Evolutionary conservation across 177 flowering plant genomes (phyloP).

Genomic region (Vitis hybrid): DNA sequence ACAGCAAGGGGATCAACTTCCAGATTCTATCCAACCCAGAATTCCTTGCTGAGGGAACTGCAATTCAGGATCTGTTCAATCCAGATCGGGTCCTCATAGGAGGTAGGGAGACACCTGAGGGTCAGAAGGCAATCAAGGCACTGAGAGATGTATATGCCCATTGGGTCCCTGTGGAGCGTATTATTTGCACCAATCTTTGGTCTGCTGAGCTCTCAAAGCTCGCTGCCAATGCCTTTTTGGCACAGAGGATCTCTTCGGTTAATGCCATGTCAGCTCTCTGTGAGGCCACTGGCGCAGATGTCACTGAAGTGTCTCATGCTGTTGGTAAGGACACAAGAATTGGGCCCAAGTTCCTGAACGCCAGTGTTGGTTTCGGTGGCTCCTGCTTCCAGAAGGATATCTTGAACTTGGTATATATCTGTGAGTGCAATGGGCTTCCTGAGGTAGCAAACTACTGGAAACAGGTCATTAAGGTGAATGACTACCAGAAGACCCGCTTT

Average conservation of each 20-base stretch:
- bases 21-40: constrained; percentile 86
- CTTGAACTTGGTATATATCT: constrained; percentile 78
- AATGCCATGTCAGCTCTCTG: constrained; percentile 94
- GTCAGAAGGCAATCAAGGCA: constrained; percentile 61
- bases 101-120: constrained; percentile 82
- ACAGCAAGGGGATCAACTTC: constrained; percentile 72
- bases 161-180: constrained; percentile 78
- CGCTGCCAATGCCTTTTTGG: constrained; percentile 88
- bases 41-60: constrained; percentile 91
- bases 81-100: constrained; percentile 90
- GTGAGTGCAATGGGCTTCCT: constrained; percentile 86
- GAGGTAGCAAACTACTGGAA: constrained; percentile 89
- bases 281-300: constrained; percentile 89
- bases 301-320: constrained; percentile 65
- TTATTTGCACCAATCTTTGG: constrained; percentile 76
- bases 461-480: constrained; percentile 80
- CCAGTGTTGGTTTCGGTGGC: constrained; percentile 91
- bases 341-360: constrained; percentile 82
- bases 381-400: constrained; percentile 91
- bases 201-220: constrained; percentile 92
- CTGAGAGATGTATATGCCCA: constrained; percentile 69
- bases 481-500: constrained; percentile 77
- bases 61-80: constrained; percentile 62
- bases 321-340: constrained; percentile 78
- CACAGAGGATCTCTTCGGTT: constrained; percentile 79